Conservation (phyloP, 2,329 filamentous ascomycete genomes). For the Xylariales sp. region DNA sequence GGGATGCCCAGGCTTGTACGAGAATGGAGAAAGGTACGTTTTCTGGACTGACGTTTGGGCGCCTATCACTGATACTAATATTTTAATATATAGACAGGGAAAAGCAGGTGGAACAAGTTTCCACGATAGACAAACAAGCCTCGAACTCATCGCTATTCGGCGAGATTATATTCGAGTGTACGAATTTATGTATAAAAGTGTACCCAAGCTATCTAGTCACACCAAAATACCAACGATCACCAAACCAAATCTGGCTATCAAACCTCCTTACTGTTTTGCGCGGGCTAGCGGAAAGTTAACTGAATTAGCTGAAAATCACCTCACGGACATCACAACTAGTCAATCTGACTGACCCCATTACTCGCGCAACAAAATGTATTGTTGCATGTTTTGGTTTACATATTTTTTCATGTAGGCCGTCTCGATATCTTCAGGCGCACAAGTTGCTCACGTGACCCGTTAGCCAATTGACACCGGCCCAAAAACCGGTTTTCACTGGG, state of each 20-base stretch:
- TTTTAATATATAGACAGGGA: conserved; percentile 62
- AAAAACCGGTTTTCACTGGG: conserved; percentile 46
- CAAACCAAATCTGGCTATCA: conserved; percentile 2
- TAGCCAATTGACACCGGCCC: conserved; percentile 36
- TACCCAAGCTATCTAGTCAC: conserved; percentile 27
- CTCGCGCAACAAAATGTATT: background rate
- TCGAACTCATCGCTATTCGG: conserved; percentile 31
- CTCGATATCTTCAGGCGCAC: background rate
- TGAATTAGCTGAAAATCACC: background rate
- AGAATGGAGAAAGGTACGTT: conserved; percentile 88
- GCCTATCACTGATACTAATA: conserved; percentile 50
- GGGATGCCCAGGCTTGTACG: conserved; percentile 93
- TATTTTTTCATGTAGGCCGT: background rate
- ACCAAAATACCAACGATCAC: conserved; percentile 21
- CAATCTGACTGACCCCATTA: background rate
- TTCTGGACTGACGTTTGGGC: background rate
- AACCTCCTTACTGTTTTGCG: background rate
- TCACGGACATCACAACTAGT: background rate
- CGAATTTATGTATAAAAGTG: conserved; percentile 46
- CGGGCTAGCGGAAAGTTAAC: conserved; percentile 11
- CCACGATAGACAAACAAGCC: conserved; percentile 60
- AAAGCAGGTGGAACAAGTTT: conserved; percentile 67
- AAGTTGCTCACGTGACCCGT: conserved; percentile 44
- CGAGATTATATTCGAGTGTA: conserved; percentile 43
- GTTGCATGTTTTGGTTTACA: background rate